phyloP scores from a whole-genome alignment of 116 monocot genomes.

The Iris pallida region DNA sequence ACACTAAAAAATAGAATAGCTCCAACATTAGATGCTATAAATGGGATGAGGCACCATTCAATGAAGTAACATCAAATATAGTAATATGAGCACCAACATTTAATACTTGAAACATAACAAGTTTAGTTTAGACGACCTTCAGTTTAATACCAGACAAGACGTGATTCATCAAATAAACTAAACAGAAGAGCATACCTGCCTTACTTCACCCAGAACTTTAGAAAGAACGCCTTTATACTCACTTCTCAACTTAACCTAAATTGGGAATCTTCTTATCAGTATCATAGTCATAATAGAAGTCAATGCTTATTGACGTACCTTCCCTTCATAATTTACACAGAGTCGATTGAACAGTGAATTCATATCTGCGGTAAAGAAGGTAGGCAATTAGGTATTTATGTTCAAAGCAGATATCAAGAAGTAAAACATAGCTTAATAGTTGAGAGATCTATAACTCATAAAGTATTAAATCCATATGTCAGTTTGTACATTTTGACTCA shows the following conservation, averaged over 20 bases:
- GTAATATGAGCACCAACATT: neutral
- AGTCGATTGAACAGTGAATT: constrained; percentile 71
- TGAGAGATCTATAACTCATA: too few species aligned
- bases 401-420: neutral
- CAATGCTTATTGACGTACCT: constrained; percentile 43
- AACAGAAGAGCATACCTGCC: constrained; percentile 41
- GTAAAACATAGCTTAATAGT: too few species aligned
- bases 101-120: neutral
- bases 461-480: too few species aligned
- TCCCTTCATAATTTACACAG: constrained; percentile 84
- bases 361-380: constrained; percentile 56
- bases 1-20: neutral
- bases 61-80: neutral
- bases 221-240: constrained; percentile 82
- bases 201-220: constrained; percentile 70
- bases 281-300: constrained; percentile 3
- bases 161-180: neutral
- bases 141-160: neutral
- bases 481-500: too few species aligned
- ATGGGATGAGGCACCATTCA: neutral
- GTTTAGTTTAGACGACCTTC: neutral
- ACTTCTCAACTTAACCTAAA: constrained; percentile 63
- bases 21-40: neutral
- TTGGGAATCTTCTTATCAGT: constrained; percentile 10
- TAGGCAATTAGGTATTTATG: constrained; percentile 8